Conservation (phyloP, 108 stramenopile species). For the Nitzschia palea region DNA sequence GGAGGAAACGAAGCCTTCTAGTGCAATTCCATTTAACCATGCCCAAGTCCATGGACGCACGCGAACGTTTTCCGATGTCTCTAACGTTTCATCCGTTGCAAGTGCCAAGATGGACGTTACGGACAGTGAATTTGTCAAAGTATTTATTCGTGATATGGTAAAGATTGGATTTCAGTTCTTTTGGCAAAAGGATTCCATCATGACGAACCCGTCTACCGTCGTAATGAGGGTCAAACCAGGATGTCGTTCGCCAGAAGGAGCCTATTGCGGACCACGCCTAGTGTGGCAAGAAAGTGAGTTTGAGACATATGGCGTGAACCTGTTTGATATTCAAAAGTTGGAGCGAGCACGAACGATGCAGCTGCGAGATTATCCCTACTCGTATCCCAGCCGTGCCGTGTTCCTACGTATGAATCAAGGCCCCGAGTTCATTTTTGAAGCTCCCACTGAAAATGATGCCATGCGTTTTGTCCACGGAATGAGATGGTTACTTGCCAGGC, state of each 20-base stretch:
- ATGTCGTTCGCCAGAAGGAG: slow-evolving; percentile 12
- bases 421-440: slow-evolving; percentile 40
- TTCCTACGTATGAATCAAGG: slow-evolving; percentile 26
- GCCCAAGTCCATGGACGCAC: too few relatives aligned
- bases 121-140: slow-evolving; percentile 18
- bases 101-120: not conserved
- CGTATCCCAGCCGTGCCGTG: slow-evolving; percentile 42
- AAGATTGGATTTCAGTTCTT: slow-evolving; percentile 25
- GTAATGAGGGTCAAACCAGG: slow-evolving; percentile 18
- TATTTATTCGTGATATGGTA: slow-evolving; percentile 22
- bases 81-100: not conserved
- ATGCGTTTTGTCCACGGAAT: slow-evolving; percentile 51
- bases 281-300: slow-evolving; percentile 35
- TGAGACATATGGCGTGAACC: slow-evolving; percentile 28
- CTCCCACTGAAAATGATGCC: slow-evolving; percentile 28
- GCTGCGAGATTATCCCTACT: slow-evolving; percentile 40
- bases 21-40: too few relatives aligned
- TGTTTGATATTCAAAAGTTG: slow-evolving; percentile 54
- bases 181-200: slow-evolving; percentile 32
- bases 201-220: slow-evolving; percentile 7
- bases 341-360: slow-evolving; percentile 35
- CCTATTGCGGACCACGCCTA: slow-evolving; percentile 36
- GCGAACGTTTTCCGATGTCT: not conserved
- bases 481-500: slow-evolving; percentile 49
- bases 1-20: too few relatives aligned